Base-by-base conservation (phyloP, 441 rosid genomes). In the Pelargonium citronellum region DNA sequence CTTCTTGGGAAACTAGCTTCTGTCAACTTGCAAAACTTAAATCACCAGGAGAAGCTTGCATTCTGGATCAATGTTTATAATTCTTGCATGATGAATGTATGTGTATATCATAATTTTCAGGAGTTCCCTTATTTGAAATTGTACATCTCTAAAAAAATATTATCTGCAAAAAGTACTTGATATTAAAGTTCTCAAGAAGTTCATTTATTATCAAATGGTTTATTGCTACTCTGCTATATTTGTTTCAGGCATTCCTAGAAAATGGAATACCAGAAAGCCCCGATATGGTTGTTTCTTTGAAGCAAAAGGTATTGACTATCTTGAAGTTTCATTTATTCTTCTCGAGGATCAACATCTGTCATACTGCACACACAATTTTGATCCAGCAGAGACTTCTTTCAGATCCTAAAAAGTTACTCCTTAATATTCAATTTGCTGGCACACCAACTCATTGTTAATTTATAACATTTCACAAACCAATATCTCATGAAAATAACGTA, bases 41-140 rank as follows among this genome's bases (percentile, higher is more conserved):
- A 73, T 62, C 96, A 89, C 75, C 97, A 91, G 67, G 90, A 89
- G 85, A 92, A 89, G 80, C 89, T 92, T 73, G 96, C 96, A 13
- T 49, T 49, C 55, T 49, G 55, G 55, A 49, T 49, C 55, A 51
- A 51, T 7, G 16, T 83, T 66, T 92, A 92, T 79, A 92, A 91
- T 64, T 83, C 92, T 66, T 91, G 94, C 85, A 86, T 87, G 88
- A 87, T 92, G 96, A 90, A 91, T 79, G 96, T 85, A 80, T 8
- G 87, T 65, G 49, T 44, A 24, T 51, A n/a, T 17, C 19, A 51
- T n/a, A n/a, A 51, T 51, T 51, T 51, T 49, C 55, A 49, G n/a
- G 6, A 34, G 39, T 34, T 1, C 39, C 39, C 39, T 34, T 34
- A 34, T 5, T 34, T 34, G 39, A 34, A 34, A 34, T 34, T 34